Evolutionary conservation across 2,329 filamentous ascomycete species (phyloP), one percentile per base, ranked within the genome.

Genomic region (Gnomoniopsis smithogilvyi): DNA sequence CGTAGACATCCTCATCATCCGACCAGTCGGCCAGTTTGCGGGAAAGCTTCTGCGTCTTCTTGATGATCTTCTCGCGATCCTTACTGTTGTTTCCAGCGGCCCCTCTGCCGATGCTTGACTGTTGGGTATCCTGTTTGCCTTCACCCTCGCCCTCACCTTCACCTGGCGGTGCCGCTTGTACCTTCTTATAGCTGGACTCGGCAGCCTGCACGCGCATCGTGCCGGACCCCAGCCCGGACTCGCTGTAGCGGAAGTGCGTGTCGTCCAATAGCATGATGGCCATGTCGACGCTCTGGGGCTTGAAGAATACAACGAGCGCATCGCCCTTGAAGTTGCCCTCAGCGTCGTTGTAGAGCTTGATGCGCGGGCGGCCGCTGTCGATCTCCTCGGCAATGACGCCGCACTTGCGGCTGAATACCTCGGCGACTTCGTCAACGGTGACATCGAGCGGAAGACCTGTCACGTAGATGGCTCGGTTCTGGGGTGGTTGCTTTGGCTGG

Each of bases 1-100:
- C 68, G 24, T 78, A 73, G 1, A 70, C 83, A 26, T 88, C 83
- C 56, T 94, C 89, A 70, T 98, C 93, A 68, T 97, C 94, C 68
- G 92, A 90, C 95, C 95, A 99, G 73, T 98, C 93, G 3, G 92
- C 90, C 36, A 98, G 84, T 75, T 94, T 93, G 51, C 92, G 94
- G 68, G 94, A 91, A 67, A 98, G 80, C 71, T 94, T 95, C 72
- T 96, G 90, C 0, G 91, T 94, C 74, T 93, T 93, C 73, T 87
- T 89, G 70, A 96, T 96, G 61, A 96, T 90, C 76, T 96, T 96
- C 72, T 90, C 87, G 73, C 94, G 91, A 64, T 96, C 91, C 63
- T 85, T 85, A 66, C 83, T 79, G 65, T 68, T 84, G 67, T 58
- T 47, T 7, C 51, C 47, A 26, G 46, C 33, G 24, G 24, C 24